These are phyloP conservation scores for Plectosphaerella cucumerina DNA, from an alignment of 2,329 filamentous ascomycete species.

Conservation along the genomic window DNA sequence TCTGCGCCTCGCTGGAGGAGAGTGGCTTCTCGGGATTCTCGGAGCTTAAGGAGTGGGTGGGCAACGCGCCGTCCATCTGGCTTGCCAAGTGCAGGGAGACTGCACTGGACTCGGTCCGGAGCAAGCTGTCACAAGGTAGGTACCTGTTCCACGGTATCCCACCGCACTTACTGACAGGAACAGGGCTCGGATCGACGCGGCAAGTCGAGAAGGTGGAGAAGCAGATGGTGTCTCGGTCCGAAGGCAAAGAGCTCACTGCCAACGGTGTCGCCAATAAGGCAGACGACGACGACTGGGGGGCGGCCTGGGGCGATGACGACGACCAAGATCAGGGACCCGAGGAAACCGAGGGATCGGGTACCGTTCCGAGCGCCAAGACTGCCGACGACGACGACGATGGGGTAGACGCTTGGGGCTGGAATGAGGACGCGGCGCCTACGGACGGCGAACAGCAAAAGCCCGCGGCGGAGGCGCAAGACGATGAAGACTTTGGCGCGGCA, in stretches of 20 bases:
- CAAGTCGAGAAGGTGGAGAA: conserved; percentile 82
- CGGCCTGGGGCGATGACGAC: conserved; percentile 73
- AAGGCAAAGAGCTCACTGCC: conserved; percentile 61
- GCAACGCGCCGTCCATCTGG: conserved; percentile 78
- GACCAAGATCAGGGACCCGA: conserved; percentile 17
- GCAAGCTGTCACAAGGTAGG: conserved; percentile 58
- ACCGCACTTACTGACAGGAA: not conserved
- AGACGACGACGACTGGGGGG: conserved; percentile 66
- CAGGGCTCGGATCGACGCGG: conserved; percentile 56
- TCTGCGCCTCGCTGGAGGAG: conserved; percentile 60
- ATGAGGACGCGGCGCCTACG: conserved; percentile 55
- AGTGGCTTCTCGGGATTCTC: conserved; percentile 59
- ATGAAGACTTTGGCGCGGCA: conserved; percentile 57
- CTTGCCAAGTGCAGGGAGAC: conserved; percentile 77
- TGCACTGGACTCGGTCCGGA: conserved; percentile 71
- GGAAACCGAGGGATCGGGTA: conserved; percentile 14
- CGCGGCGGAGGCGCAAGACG: conserved; percentile 23
- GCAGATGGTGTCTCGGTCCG: conserved; percentile 65
- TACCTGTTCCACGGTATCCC: not conserved
- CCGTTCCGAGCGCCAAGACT: conserved; percentile 9
- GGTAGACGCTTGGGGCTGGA: conserved; percentile 81
- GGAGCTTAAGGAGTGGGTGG: conserved; percentile 74
- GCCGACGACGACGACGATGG: conserved; percentile 33
- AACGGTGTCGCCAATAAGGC: conserved; percentile 38
- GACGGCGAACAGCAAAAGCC: conserved; percentile 22